Percentiles rank a stretch among this genome's conserved stretches.
phyloP scores from a whole-genome alignment of 176 grass and related monocot species.

The Lolium rigidum region DNA sequence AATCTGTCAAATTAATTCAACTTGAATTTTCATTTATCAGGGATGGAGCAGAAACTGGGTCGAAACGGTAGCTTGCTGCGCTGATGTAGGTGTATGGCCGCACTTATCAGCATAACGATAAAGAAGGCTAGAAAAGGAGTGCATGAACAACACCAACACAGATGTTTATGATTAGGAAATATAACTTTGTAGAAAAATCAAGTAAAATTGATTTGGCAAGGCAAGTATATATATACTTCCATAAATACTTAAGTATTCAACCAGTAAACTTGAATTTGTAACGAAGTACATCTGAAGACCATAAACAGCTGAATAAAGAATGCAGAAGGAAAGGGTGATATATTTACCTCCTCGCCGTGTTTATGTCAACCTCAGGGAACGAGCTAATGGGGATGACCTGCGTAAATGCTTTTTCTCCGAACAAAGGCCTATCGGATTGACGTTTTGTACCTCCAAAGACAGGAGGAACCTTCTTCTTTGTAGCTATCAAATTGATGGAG shows the following conservation, averaged over 20 bases:
- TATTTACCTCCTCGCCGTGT: constrained; percentile 51
- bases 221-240: not conserved
- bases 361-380: constrained; percentile 56
- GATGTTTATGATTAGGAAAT: not conserved
- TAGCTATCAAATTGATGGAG: constrained; percentile 20
- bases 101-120: not conserved
- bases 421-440: not conserved
- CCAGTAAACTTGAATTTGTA: not conserved
- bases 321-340: constrained; percentile 15
- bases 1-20: not conserved
- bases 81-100: not conserved
- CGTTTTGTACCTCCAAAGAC: constrained; percentile 25
- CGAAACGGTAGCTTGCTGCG: not conserved
- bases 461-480: constrained; percentile 46
- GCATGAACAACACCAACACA: too few relatives aligned
- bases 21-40: too few relatives aligned
- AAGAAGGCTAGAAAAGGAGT: not conserved
- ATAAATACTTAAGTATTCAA: not conserved
- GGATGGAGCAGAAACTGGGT: too few relatives aligned
- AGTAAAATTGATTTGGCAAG: not conserved
- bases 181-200: constrained; percentile 5
- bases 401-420: constrained; percentile 29
- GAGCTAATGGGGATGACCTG: constrained; percentile 38
- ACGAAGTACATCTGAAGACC: constrained; percentile 30
- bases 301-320: constrained; percentile 1